Evolutionary conservation across 768 basidiomycete genomes (phyloP).

Genomic region (Daedaleopsis nitida): DNA sequence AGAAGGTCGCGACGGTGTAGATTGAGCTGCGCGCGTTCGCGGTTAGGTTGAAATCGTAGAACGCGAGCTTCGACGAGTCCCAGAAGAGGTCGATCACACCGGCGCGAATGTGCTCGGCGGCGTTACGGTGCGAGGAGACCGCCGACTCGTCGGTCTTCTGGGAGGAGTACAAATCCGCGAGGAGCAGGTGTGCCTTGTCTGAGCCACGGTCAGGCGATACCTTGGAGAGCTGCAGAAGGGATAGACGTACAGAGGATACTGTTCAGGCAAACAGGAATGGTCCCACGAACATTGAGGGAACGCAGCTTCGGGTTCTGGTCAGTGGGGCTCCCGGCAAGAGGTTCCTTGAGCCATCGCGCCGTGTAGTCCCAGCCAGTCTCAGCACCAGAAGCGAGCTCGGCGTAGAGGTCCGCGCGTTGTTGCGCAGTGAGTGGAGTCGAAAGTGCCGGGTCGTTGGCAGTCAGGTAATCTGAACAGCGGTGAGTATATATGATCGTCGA

Average conservation of each 20-base stretch:
- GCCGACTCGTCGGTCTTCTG: conserved; percentile 40
- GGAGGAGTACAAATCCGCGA: conserved; percentile 62
- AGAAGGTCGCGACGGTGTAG: conserved; percentile 78
- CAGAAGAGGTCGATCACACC: conserved; percentile 88
- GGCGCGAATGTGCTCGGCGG: conserved; percentile 58
- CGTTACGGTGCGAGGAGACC: conserved; percentile 50
- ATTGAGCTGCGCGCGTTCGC: conserved; percentile 62
- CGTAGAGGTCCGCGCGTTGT: conserved; percentile 67
- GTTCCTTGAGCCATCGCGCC: conserved; percentile 43
- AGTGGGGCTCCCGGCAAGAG: conserved; percentile 40
- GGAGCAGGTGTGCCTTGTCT: conserved; percentile 65
- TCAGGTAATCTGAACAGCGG: conserved; percentile 62
- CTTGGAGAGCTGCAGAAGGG: conserved; percentile 9
- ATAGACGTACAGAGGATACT: conserved; percentile 75
- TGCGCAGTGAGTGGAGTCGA: conserved; percentile 59
- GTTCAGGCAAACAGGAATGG: conserved; percentile 79
- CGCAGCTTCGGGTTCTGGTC: conserved; percentile 60
- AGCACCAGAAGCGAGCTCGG: conserved; percentile 86
- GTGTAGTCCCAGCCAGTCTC: conserved; percentile 68
- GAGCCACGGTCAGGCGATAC: neutral
- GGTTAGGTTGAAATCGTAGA: conserved; percentile 88
- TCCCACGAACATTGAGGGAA: conserved; percentile 68
- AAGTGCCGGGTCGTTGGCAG: conserved; percentile 66
- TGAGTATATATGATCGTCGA: neutral
- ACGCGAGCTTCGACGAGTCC: conserved; percentile 80